Evolutionary conservation across 2,329 filamentous ascomycete genomes (phyloP).

Genomic region (Ophioceras dolichostomum): DNA sequence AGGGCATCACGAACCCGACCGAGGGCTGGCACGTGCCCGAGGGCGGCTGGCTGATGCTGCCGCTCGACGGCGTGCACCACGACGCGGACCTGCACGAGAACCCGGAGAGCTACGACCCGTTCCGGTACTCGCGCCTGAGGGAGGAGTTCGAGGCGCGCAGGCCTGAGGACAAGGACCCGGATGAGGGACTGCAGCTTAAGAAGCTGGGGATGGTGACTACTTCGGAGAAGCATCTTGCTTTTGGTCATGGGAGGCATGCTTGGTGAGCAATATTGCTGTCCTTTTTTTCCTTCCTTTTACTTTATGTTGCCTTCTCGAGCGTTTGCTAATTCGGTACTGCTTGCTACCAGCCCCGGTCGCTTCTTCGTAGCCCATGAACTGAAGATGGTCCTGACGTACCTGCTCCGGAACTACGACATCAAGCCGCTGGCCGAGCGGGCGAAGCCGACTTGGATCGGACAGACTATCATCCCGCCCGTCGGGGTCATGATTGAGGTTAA

Average conservation of each 20-base stretch:
- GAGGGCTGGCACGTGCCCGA: slow-evolving; percentile 32
- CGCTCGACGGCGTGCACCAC: slow-evolving; percentile 31
- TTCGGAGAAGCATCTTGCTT: slow-evolving; percentile 34
- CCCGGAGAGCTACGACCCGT: slow-evolving; percentile 31
- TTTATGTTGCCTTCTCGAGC: background rate
- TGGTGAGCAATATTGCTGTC: slow-evolving; percentile 18
- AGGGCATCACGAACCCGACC: slow-evolving; percentile 21
- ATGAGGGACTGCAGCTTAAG: slow-evolving; percentile 20
- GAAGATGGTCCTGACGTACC: slow-evolving; percentile 38
- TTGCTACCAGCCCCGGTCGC: slow-evolving; percentile 28
- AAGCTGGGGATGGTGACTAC: slow-evolving; percentile 41
- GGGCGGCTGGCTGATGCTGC: slow-evolving; percentile 28
- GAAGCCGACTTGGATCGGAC: slow-evolving; percentile 28
- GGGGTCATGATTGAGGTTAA: slow-evolving; percentile 18
- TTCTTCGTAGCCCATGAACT: slow-evolving; percentile 45
- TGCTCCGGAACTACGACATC: slow-evolving; percentile 40
- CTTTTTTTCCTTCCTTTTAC: background rate
- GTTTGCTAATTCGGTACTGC: slow-evolving; percentile 1
- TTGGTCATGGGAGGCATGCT: slow-evolving; percentile 45
- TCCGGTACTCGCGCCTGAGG: slow-evolving; percentile 30
- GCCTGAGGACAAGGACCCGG: slow-evolving; percentile 14
- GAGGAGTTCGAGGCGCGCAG: slow-evolving; percentile 22
- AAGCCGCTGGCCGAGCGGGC: slow-evolving; percentile 26
- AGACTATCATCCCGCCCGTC: slow-evolving; percentile 25
- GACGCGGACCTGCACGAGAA: slow-evolving; percentile 30